These are phyloP conservation scores for Fusarium azukiicola DNA, from an alignment of 2,329 filamentous ascomycete genomes.

Conservation along the genomic window DNA sequence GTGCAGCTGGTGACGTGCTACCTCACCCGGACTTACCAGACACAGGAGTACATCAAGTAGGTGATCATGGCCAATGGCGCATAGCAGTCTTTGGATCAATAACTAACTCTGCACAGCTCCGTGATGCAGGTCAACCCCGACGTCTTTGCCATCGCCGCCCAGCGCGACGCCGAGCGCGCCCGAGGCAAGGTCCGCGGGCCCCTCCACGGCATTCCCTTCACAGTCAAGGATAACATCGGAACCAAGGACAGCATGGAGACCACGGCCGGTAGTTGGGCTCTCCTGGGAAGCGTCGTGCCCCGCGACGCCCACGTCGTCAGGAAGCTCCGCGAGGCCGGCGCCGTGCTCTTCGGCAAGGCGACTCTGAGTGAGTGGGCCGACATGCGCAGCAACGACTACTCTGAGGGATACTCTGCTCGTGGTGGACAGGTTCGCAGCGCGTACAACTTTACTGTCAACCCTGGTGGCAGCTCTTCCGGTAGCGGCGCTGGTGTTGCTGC, in stretches of 20 bases:
- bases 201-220: slow-evolving; percentile 88
- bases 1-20: slow-evolving; percentile 82
- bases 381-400: slow-evolving; percentile 84
- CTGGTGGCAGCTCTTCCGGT: slow-evolving; percentile 85
- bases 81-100: neutral
- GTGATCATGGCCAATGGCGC: slow-evolving; percentile 31
- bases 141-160: slow-evolving; percentile 78
- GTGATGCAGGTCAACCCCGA: slow-evolving; percentile 86
- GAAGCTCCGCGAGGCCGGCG: slow-evolving; percentile 82
- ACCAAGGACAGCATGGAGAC: slow-evolving; percentile 91
- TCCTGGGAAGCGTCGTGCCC: slow-evolving; percentile 83
- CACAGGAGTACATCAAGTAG: slow-evolving; percentile 82
- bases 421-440: slow-evolving; percentile 83
- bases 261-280: slow-evolving; percentile 84
- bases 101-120: slow-evolving; percentile 62
- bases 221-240: slow-evolving; percentile 84
- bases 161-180: slow-evolving; percentile 80
- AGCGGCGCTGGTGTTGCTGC: slow-evolving; percentile 82
- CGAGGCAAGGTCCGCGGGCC: slow-evolving; percentile 79
- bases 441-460: slow-evolving; percentile 85
- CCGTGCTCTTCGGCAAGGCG: slow-evolving; percentile 86
- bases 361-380: slow-evolving; percentile 88
- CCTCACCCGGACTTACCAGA: slow-evolving; percentile 79
- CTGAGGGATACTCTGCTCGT: slow-evolving; percentile 83
- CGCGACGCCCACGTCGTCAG: slow-evolving; percentile 84